These are phyloP conservation scores for Vanrija sp. DNA, from an alignment of 1,284 basidiomycete species.

Conservation along the genomic window DNA sequence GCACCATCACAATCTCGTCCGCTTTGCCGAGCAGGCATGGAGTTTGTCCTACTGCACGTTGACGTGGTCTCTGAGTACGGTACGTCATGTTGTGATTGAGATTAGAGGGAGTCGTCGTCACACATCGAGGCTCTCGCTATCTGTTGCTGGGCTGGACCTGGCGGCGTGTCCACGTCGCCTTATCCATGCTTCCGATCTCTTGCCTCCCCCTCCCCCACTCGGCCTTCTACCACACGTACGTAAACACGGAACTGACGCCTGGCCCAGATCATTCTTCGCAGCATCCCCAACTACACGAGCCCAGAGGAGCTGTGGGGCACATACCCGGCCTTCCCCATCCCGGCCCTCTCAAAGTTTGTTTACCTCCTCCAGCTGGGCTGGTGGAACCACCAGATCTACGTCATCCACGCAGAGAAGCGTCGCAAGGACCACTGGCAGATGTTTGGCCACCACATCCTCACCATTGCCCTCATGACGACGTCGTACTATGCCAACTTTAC, in stretches of 20 bases:
- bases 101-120: not conserved
- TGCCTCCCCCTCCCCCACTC: not conserved
- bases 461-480: conserved; percentile 67
- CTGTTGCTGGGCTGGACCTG: conserved; percentile 1
- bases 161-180: not conserved
- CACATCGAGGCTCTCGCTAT: not conserved
- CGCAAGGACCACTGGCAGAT: conserved; percentile 93
- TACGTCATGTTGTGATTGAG: conserved; percentile 53
- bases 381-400: conserved; percentile 86
- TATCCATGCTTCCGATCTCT: not conserved
- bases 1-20: conserved; percentile 63
- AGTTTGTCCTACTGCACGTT: conserved; percentile 71
- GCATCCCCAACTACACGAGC: conserved; percentile 67
- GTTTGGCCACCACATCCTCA: conserved; percentile 92
- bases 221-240: not conserved
- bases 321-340: conserved; percentile 77
- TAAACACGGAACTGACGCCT: not conserved
- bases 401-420: conserved; percentile 87
- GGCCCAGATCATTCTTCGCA: conserved; percentile 68
- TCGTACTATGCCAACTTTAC: conserved; percentile 84
- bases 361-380: conserved; percentile 90
- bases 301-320: conserved; percentile 69
- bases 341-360: conserved; percentile 79
- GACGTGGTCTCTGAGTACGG: conserved; percentile 75
- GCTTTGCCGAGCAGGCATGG: conserved; percentile 97